Evolutionary conservation across 2,329 filamentous ascomycete genomes (phyloP).

Genomic region (Fusarium sp.): DNA sequence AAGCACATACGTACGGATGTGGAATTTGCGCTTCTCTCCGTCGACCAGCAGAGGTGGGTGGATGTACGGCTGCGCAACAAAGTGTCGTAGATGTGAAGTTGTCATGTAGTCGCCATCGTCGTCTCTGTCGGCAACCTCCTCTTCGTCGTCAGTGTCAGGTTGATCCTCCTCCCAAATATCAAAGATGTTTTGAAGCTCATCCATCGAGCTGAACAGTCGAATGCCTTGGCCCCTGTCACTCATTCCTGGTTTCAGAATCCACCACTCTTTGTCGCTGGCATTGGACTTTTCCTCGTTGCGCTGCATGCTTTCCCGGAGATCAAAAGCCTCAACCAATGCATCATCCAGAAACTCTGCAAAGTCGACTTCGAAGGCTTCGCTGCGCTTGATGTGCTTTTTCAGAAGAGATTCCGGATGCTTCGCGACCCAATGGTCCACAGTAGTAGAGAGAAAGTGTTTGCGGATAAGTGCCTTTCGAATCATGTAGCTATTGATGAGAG

Average conservation of each 20-base stretch:
- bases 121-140: slow-evolving; percentile 52
- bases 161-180: slow-evolving; percentile 84
- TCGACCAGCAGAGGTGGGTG: slow-evolving; percentile 78
- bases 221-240: slow-evolving; percentile 96
- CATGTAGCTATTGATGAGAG: slow-evolving; percentile 87
- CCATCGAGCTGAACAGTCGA: slow-evolving; percentile 83
- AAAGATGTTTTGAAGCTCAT: slow-evolving; percentile 86
- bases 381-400: slow-evolving; percentile 74
- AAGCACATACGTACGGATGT: slow-evolving; percentile 91
- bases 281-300: slow-evolving; percentile 60
- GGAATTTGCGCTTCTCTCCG: slow-evolving; percentile 82
- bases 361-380: slow-evolving; percentile 91
- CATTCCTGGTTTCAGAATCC: slow-evolving; percentile 98
- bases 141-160: slow-evolving; percentile 71
- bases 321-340: slow-evolving; percentile 87
- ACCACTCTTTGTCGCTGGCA: slow-evolving; percentile 75
- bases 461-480: slow-evolving; percentile 96
- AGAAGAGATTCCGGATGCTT: slow-evolving; percentile 82
- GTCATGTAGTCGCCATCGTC: slow-evolving; percentile 68
- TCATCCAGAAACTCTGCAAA: slow-evolving; percentile 98
- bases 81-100: slow-evolving; percentile 92
- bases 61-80: slow-evolving; percentile 95
- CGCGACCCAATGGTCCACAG: slow-evolving; percentile 82
- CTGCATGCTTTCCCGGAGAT: slow-evolving; percentile 80
- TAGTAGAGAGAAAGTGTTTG: slow-evolving; percentile 91